Percentiles rank a stretch among this genome's conserved stretches.
phyloP scores from a whole-genome alignment of 306 rosid species.

The Pueraria montana region DNA sequence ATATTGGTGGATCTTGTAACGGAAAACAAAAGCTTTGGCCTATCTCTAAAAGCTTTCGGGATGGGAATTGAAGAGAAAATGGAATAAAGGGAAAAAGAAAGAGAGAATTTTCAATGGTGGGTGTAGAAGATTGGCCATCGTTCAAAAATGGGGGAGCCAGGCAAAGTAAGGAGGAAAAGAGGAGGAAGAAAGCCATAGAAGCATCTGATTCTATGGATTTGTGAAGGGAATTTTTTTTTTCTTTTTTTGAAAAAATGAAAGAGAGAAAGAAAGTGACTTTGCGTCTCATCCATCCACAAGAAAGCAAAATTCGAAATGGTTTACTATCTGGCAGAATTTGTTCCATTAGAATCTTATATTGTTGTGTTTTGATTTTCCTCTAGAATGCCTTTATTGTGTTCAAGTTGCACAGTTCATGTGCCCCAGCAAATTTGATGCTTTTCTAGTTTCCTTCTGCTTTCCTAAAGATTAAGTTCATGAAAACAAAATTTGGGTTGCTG shows the following conservation, averaged over 20 bases:
- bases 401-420: constrained; percentile 46
- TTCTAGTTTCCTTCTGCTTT: constrained; percentile 26
- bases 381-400: constrained; percentile 39
- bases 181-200: constrained; percentile 53
- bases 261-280: constrained; percentile 64
- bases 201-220: constrained; percentile 74
- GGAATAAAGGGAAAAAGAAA: constrained; percentile 17
- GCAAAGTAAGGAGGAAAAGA: constrained; percentile 49
- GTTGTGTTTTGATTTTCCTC: constrained; percentile 49
- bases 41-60: background rate
- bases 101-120: constrained; percentile 34
- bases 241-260: constrained; percentile 23
- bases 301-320: constrained; percentile 65
- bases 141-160: constrained; percentile 39
- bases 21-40: background rate
- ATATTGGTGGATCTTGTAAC: constrained; percentile 1
- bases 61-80: background rate
- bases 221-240: constrained; percentile 48
- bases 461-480: constrained; percentile 5
- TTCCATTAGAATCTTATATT: constrained; percentile 65
- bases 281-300: constrained; percentile 55
- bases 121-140: constrained; percentile 23
- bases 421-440: constrained; percentile 29
- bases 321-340: constrained; percentile 61
- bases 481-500: background rate